Percentiles rank a stretch among this genome's conserved stretches.
phyloP scores from a whole-genome alignment of 768 basidiomycete genomes.

The Calocera viscosa region DNA sequence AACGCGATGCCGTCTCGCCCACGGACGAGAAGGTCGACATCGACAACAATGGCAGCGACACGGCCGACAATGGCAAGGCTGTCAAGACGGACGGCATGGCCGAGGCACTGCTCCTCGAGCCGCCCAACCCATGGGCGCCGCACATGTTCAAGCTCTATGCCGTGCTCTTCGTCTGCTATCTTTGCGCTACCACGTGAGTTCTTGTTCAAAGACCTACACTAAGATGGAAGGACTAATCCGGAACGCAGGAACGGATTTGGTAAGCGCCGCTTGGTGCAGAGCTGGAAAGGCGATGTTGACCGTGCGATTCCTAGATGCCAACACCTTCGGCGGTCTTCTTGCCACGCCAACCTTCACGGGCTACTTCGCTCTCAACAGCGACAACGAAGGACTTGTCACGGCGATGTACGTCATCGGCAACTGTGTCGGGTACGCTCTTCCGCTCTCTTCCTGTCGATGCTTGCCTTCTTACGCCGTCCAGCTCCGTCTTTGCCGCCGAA shows the following conservation, averaged over 20 bases:
- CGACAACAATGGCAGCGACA: not conserved
- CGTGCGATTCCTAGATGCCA: slow-evolving; percentile 21
- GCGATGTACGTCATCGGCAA: slow-evolving; percentile 23
- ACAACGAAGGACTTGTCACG: slow-evolving; percentile 22
- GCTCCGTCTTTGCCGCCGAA: slow-evolving; percentile 21
- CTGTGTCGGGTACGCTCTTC: slow-evolving; percentile 2
- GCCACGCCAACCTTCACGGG: slow-evolving; percentile 21
- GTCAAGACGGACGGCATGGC: slow-evolving; percentile 5
- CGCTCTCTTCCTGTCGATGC: not conserved
- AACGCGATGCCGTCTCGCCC: not conserved
- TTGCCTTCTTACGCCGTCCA: slow-evolving; percentile 18
- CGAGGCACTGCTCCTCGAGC: slow-evolving; percentile 14
- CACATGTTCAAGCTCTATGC: slow-evolving; percentile 13
- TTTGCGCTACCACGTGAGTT: slow-evolving; percentile 20
- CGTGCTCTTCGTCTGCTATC: slow-evolving; percentile 22
- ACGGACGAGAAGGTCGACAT: not conserved
- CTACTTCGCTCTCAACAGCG: slow-evolving; percentile 22
- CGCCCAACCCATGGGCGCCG: slow-evolving; percentile 11
- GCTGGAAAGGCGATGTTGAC: not conserved
- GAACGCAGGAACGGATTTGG: not conserved
- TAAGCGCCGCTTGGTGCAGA: not conserved
- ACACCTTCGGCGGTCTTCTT: slow-evolving; percentile 24
- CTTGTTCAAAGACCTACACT: not conserved
- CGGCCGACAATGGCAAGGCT: not conserved
- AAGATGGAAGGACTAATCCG: not conserved